Percentiles rank a stretch among this genome's conserved stretches.
These are phyloP conservation scores for Xylaria arbuscula DNA, from an alignment of 2,329 filamentous ascomycete genomes.

Conservation along the genomic window DNA sequence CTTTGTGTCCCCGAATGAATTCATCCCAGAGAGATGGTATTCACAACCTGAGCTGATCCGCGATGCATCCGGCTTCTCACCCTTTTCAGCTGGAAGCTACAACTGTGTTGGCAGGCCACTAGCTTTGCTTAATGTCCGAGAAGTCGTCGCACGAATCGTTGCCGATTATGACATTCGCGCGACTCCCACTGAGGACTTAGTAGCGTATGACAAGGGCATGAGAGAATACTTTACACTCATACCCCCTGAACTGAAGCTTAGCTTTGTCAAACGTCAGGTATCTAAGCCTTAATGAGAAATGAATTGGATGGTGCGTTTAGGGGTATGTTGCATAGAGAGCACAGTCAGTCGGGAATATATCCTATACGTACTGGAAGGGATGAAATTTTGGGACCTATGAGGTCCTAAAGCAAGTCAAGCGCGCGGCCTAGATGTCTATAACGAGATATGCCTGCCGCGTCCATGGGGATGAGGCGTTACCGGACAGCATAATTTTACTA, in stretches of 20 bases:
- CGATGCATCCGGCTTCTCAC: constrained; percentile 38
- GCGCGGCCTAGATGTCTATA: too few species aligned
- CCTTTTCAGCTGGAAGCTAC: constrained; percentile 34
- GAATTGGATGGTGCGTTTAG: neutral
- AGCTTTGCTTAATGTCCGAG: constrained; percentile 25
- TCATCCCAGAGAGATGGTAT: constrained; percentile 47
- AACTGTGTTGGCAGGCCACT: constrained; percentile 24
- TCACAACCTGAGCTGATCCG: constrained; percentile 38
- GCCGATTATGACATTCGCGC: constrained; percentile 27
- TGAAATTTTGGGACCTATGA: too few species aligned
- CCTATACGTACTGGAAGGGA: neutral
- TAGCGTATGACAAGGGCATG: constrained; percentile 22
- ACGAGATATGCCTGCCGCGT: too few species aligned
- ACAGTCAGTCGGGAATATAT: neutral
- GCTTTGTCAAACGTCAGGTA: constrained; percentile 8
- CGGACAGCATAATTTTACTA: too few species aligned
- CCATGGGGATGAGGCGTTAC: too few species aligned
- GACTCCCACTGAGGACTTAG: neutral
- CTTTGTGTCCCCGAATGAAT: constrained; percentile 38
- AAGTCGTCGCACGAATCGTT: constrained; percentile 26
- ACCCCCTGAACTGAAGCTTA: constrained; percentile 15
- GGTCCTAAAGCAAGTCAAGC: too few species aligned
- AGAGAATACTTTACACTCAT: constrained; percentile 25
- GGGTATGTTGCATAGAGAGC: neutral
- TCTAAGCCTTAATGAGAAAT: too few species aligned